Conservation (phyloP, 345 rosid species). For the Boechera retrofracta region DNA sequence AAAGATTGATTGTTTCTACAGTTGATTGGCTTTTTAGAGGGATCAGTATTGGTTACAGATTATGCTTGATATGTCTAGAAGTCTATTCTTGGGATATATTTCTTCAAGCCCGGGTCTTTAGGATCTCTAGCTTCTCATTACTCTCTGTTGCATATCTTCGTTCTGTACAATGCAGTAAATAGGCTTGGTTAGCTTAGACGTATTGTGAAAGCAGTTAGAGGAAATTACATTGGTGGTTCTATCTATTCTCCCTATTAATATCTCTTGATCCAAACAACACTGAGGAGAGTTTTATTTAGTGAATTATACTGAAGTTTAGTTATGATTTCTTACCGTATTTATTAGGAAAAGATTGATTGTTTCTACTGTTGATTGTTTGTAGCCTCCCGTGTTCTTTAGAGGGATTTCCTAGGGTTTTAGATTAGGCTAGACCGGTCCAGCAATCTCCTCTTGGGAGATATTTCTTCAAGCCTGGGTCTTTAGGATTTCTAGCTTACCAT, state of each 20-base stretch:
- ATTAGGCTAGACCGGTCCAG: not conserved
- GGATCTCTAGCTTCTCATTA: not conserved
- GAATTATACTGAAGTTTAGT: not conserved
- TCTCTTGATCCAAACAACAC: not conserved
- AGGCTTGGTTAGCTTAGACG: not conserved
- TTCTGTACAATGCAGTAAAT: not conserved
- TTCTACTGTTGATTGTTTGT: not conserved
- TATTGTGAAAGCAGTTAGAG: not conserved
- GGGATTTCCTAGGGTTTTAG: not conserved
- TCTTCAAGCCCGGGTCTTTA: not conserved
- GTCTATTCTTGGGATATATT: not conserved
- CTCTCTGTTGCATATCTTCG: not conserved
- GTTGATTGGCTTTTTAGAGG: not conserved
- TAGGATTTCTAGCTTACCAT: not conserved
- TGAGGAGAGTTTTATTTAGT: not conserved
- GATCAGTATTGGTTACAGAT: not conserved
- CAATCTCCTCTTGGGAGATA: slow-evolving; percentile 5
- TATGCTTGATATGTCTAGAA: not conserved
- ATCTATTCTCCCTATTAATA: too few relatives aligned
- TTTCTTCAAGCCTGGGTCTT: not conserved
- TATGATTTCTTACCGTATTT: not conserved
- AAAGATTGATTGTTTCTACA: not conserved
- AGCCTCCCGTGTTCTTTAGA: not conserved
- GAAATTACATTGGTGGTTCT: not conserved
- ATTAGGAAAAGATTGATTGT: not conserved